Evolutionary conservation across 495 filamentous ascomycete species (phyloP).

Genomic region (Annulohypoxylon maeteangense): DNA sequence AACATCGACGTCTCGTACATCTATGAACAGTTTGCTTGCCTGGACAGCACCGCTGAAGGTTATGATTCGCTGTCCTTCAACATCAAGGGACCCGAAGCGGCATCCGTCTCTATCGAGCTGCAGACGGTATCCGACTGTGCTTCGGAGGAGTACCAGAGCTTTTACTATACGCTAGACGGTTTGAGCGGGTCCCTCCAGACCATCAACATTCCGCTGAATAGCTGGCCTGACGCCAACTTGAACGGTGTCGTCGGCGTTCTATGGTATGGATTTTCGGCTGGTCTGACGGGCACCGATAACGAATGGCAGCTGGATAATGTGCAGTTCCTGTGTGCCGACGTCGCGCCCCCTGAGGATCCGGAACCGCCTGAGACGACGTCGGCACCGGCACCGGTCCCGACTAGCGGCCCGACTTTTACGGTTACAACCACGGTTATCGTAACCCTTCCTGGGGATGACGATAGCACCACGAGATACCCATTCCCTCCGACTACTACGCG

Average conservation of each 20-base stretch:
- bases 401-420: conserved; percentile 9
- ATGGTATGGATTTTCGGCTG: conserved; percentile 61
- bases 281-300: conserved; percentile 47
- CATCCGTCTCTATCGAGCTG: conserved; percentile 62
- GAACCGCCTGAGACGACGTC: conserved; percentile 34
- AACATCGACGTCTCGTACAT: conserved; percentile 60
- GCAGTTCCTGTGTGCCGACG: conserved; percentile 58
- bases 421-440: conserved; percentile 33
- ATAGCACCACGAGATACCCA: conserved; percentile 32
- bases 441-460: conserved; percentile 21
- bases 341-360: conserved; percentile 32
- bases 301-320: conserved; percentile 65
- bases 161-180: conserved; percentile 56
- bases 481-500: conserved; percentile 22
- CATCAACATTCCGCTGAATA: conserved; percentile 62
- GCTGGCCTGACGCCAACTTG: conserved; percentile 62
- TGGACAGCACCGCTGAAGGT: conserved; percentile 54
- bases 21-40: conserved; percentile 66
- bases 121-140: conserved; percentile 62
- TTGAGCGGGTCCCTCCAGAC: conserved; percentile 64
- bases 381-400: too few species aligned
- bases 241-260: conserved; percentile 63
- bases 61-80: conserved; percentile 66
- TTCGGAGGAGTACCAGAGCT: conserved; percentile 57
- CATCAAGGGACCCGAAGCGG: conserved; percentile 64